A percentile compares a stretch with the other conserved stretches of the same genome.
Evolutionary conservation across 2,329 filamentous ascomycete genomes (phyloP).

Genomic region (Botrytis tulipae): DNA sequence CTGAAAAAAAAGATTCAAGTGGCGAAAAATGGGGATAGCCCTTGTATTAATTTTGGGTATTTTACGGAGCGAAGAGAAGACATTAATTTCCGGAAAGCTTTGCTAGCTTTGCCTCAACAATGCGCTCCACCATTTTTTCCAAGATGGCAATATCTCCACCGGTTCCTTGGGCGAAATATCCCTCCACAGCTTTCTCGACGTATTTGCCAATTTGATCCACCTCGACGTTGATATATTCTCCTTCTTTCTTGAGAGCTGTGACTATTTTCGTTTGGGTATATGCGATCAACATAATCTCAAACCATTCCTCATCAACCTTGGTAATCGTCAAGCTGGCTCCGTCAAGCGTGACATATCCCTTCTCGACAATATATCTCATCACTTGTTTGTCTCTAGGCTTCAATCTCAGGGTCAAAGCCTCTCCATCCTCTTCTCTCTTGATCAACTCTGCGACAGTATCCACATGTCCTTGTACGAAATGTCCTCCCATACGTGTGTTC

Average conservation of each 20-base stretch:
- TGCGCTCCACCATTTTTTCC: slow-evolving; percentile 69
- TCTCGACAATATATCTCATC: slow-evolving; percentile 88
- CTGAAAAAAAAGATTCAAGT: background rate
- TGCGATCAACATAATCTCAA: slow-evolving; percentile 95
- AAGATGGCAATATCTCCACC: slow-evolving; percentile 55
- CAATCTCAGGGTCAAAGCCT: slow-evolving; percentile 85
- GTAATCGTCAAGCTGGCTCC: slow-evolving; percentile 94
- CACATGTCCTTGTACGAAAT: slow-evolving; percentile 97
- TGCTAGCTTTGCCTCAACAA: slow-evolving; percentile 68
- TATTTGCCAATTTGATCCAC: slow-evolving; percentile 65
- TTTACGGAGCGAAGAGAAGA: background rate
- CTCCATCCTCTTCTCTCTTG: slow-evolving; percentile 75
- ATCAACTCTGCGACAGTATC: slow-evolving; percentile 81
- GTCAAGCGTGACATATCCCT: slow-evolving; percentile 92
- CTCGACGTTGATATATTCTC: slow-evolving; percentile 41
- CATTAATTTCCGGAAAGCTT: slow-evolving; percentile 2
- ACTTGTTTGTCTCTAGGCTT: slow-evolving; percentile 66
- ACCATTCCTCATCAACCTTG: slow-evolving; percentile 76
- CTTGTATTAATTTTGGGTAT: background rate
- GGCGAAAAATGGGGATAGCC: background rate
- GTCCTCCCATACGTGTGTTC: slow-evolving; percentile 92
- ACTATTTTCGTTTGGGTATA: slow-evolving; percentile 92
- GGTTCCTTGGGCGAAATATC: slow-evolving; percentile 65
- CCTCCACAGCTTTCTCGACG: slow-evolving; percentile 83
- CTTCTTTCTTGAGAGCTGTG: slow-evolving; percentile 40